Evolutionary conservation across 1,284 basidiomycete genomes (phyloP), one percentile per base, ranked within the genome.

Genomic region (Ustilago cynodontis): DNA sequence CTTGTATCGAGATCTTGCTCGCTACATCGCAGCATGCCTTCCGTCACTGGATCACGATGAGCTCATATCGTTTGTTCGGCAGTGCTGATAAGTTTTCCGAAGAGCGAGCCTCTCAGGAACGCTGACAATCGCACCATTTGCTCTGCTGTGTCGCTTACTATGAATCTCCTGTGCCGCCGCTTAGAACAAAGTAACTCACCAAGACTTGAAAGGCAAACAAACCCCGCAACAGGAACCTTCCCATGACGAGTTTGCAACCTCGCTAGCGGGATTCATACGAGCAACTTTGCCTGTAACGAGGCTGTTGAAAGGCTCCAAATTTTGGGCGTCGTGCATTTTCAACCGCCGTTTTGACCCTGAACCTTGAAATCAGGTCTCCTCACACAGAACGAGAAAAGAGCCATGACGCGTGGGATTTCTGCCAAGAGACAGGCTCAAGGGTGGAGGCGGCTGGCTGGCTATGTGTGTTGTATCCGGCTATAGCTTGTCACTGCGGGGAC

Each of bases 261-360:
- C 35, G 52, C 31, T 54, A 54, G 33, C 52, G 31, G 22, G 35
- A 3, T 43, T 43, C 41, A 43, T 43, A 43, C 41, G 41, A 35
- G 33, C 28, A 18, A 22, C 20, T 8, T 54, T 2, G 11, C 31
- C 22, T n/a, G 11, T 35, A 13, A 52, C 5, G 29, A 52, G 29
- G 8, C 33, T 43, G 51, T 62, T 62, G 60, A 62, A 62, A 62
- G 59, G 28, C 28, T 47, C 43, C 9, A 47, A 35, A 31, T 49
- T 62, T 62, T 62, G 60, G 60, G 60, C 52, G 50, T 28, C 60
- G 14, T 62, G 52, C 60, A 62, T 54, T 55, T n/a, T 35, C 39
- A 31, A 50, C 37, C 26, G 49, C 50, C 47, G 43, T 43, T 56
- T 24, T 16, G 35, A 45, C 14, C 53, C 22, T 29, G 26, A 29